Evolutionary conservation across 495 filamentous ascomycete species (phyloP).

Genomic region (Amphirosellinia nigrospora): DNA sequence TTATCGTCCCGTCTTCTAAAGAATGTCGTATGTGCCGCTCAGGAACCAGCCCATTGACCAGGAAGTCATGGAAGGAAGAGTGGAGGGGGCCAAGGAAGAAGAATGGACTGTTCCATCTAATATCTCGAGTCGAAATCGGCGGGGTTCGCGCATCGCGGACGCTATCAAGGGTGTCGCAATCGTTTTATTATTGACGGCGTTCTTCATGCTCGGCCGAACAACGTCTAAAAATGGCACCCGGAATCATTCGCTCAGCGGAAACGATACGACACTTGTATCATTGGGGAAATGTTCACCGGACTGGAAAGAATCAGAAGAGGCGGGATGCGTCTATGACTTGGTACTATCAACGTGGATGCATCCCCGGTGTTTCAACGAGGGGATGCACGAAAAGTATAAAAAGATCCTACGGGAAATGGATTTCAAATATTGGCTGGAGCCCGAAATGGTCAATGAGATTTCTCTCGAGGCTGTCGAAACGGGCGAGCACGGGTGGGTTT

Average conservation of each 20-base stretch:
- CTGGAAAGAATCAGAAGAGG: slow-evolving; percentile 14
- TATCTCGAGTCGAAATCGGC: background rate
- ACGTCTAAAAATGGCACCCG: background rate
- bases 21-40: slow-evolving; percentile 8
- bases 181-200: background rate
- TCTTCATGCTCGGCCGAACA: slow-evolving; percentile 15
- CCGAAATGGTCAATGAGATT: slow-evolving; percentile 16
- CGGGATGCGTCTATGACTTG: slow-evolving; percentile 12
- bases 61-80: background rate
- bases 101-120: slow-evolving; percentile 9
- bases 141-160: background rate
- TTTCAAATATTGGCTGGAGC: slow-evolving; percentile 12
- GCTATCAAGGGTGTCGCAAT: slow-evolving; percentile 16
- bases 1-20: background rate
- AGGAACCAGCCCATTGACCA: slow-evolving; percentile 1
- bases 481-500: slow-evolving; percentile 7
- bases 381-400: slow-evolving; percentile 13
- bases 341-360: slow-evolving; percentile 15
- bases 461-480: slow-evolving; percentile 10
- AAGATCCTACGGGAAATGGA: slow-evolving; percentile 4
- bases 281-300: slow-evolving; percentile 12
- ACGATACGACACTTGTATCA: slow-evolving; percentile 10
- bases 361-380: slow-evolving; percentile 13
- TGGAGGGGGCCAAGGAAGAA: background rate
- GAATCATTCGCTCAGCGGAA: slow-evolving; percentile 3